These are phyloP conservation scores for Casaregolazyma suthepensis DNA, from an alignment of 1,139 yeast species.

Conservation along the genomic window DNA sequence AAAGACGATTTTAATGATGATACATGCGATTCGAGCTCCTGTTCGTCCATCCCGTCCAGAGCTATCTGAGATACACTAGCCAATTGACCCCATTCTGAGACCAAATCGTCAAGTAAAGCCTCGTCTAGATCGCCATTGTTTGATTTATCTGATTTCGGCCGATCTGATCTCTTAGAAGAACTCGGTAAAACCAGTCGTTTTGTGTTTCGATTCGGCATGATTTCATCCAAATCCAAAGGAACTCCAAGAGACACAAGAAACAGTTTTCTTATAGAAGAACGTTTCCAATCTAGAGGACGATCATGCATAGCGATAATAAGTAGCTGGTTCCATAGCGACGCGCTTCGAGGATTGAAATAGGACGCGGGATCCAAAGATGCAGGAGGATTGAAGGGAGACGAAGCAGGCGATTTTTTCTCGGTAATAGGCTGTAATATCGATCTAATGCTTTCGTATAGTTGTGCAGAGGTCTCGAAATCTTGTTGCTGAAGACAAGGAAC, in stretches of 20 bases:
- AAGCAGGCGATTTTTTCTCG: neutral
- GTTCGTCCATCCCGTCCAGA: conserved; percentile 30
- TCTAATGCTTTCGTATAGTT: conserved; percentile 9
- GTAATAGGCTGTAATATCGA: conserved; percentile 5
- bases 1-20: conserved; percentile 26
- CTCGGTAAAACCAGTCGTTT: conserved; percentile 28
- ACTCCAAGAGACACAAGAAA: conserved; percentile 52
- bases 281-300: conserved; percentile 46
- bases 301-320: conserved; percentile 24
- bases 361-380: conserved; percentile 12
- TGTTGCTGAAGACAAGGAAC: conserved; percentile 9
- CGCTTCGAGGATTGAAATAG: conserved; percentile 28
- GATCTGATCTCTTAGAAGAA: conserved; percentile 5
- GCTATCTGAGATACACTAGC: conserved; percentile 32
- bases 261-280: conserved; percentile 51
- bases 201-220: conserved; percentile 32
- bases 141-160: neutral
- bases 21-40: conserved; percentile 29
- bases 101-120: conserved; percentile 14
- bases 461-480: conserved; percentile 11
- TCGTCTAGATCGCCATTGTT: neutral
- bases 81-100: conserved; percentile 29
- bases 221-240: conserved; percentile 53
- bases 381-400: neutral
- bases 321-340: conserved; percentile 33